Evolutionary conservation across 345 rosid genomes (phyloP), one percentile per base, ranked within the genome.

Genomic region (Camelina hispida): DNA sequence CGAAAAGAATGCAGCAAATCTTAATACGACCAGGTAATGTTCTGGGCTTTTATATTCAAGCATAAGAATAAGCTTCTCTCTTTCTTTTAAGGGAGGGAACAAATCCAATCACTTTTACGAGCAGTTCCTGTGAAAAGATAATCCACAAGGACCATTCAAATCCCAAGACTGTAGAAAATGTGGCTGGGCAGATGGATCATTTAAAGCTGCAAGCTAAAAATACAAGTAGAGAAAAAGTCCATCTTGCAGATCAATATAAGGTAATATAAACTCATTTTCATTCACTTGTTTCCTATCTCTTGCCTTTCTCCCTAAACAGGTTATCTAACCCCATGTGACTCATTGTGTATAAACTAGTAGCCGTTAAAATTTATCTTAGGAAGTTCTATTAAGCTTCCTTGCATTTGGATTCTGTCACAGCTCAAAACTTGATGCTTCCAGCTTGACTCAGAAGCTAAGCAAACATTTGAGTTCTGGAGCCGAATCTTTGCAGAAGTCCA

Each of bases 401-500:
- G n/a, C n/a, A n/a, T n/a, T n/a, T 47, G 37, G 47, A 53, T 48
- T 80, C 66, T 57, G 46, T 66, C 74, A 80, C 86, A 88, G 88
- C 79, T 64, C 80, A 53, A 79, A 71, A 70, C 74, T 67, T 14
- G 74, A 70, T 85, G 58, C 81, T 55, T 65, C 86, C 32, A 76
- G 76, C 77, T 75, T 53, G 64, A 61, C 58, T 74, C 86, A 81
- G 74, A 83, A 81, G 74, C 68, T 77, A 73, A 80, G 76, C 60
- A 78, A 65, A 62, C 47, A 71, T 73, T 62, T 57, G 72, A 64
- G 55, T 86, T 80, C 81, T 20, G 80, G 79, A 74, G 42, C 48
- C 40, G 84, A 80, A 78, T 69, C 83, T 53, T 46, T 64, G 62
- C 71, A 23, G 64, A 86, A 77, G 69, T 58, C 80, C 52, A 84